These are phyloP conservation scores for Dipteronia dyeriana DNA, from an alignment of 345 rosid species.

Conservation along the genomic window DNA sequence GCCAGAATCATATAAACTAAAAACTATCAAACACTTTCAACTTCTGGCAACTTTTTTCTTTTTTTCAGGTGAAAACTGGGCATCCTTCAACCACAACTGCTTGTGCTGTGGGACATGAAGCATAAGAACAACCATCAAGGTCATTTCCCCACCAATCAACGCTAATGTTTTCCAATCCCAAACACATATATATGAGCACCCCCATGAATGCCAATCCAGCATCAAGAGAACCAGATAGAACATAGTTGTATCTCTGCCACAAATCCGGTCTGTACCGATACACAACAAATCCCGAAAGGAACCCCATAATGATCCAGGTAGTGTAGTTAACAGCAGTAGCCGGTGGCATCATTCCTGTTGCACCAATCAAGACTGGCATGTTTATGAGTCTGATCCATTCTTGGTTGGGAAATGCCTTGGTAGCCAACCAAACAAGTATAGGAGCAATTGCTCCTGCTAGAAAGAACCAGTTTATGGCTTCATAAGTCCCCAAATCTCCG, in stretches of 20 bases:
- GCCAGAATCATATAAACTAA: neutral
- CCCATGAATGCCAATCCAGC: slow-evolving; percentile 99
- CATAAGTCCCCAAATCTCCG: slow-evolving; percentile 79
- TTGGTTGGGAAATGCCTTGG: slow-evolving; percentile 71
- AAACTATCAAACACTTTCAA: neutral
- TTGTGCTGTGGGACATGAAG: slow-evolving; percentile 78
- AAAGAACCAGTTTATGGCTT: slow-evolving; percentile 90
- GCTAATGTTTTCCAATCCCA: slow-evolving; percentile 73
- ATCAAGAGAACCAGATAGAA: slow-evolving; percentile 87
- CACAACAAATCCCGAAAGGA: slow-evolving; percentile 80
- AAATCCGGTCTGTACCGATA: slow-evolving; percentile 72
- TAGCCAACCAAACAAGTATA: slow-evolving; percentile 70
- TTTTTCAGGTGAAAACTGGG: slow-evolving; percentile 56
- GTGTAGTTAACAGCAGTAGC: slow-evolving; percentile 99
- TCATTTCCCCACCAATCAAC: slow-evolving; percentile 97
- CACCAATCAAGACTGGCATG: slow-evolving; percentile 89
- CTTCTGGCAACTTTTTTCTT: neutral
- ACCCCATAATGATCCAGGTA: slow-evolving; percentile 79
- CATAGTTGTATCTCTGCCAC: slow-evolving; percentile 90
- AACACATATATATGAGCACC: slow-evolving; percentile 73
- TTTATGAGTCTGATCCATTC: slow-evolving; percentile 88
- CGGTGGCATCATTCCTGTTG: slow-evolving; percentile 88
- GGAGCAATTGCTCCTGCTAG: slow-evolving; percentile 82
- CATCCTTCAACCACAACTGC: slow-evolving; percentile 77
- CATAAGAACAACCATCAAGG: slow-evolving; percentile 91